phyloP scores from a whole-genome alignment of 2,329 filamentous ascomycete species.

The Byssochlamys sp. region DNA sequence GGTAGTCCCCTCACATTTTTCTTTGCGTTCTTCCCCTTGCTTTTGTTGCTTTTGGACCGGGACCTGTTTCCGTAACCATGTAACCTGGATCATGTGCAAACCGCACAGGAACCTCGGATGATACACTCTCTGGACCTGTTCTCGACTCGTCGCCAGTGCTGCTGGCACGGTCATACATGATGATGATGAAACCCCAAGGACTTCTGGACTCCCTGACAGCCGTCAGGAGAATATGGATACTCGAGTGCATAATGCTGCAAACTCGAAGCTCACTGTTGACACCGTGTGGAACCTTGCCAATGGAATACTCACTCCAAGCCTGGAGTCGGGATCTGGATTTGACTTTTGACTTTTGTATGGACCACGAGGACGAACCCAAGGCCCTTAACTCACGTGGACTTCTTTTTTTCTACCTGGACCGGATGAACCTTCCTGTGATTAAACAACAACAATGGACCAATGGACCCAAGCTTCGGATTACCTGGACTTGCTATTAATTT shows the following conservation, averaged over 20 bases:
- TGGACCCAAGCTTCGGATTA: slow-evolving; percentile 9
- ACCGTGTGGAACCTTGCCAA: slow-evolving; percentile 9
- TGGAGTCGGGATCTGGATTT: slow-evolving; percentile 17
- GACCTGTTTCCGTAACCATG: slow-evolving; percentile 13
- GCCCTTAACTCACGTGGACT: background rate
- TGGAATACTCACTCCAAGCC: slow-evolving; percentile 17
- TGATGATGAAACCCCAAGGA: slow-evolving; percentile 17
- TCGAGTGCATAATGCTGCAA: slow-evolving; percentile 34
- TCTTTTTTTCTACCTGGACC: background rate
- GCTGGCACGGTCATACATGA: slow-evolving; percentile 7
- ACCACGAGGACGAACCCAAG: background rate
- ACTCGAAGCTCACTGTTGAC: slow-evolving; percentile 14
- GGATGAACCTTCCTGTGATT: background rate
- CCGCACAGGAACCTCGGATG: slow-evolving; percentile 3
- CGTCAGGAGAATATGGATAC: slow-evolving; percentile 26
- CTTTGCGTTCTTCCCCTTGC: slow-evolving; percentile 14
- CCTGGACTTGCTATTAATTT: slow-evolving; percentile 6
- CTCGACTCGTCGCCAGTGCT: slow-evolving; percentile 6
- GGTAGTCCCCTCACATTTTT: slow-evolving; percentile 32
- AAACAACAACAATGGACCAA: slow-evolving; percentile 1
- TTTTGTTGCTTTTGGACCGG: slow-evolving; percentile 8
- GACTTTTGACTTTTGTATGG: slow-evolving; percentile 4
- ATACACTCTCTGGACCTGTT: slow-evolving; percentile 7
- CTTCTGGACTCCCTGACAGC: slow-evolving; percentile 18
- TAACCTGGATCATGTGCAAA: slow-evolving; percentile 9